Evolutionary conservation across 192 early-diverging fungal species (phyloP), one percentile per base, ranked within the genome.

Genomic region (Coemansia sp.): DNA sequence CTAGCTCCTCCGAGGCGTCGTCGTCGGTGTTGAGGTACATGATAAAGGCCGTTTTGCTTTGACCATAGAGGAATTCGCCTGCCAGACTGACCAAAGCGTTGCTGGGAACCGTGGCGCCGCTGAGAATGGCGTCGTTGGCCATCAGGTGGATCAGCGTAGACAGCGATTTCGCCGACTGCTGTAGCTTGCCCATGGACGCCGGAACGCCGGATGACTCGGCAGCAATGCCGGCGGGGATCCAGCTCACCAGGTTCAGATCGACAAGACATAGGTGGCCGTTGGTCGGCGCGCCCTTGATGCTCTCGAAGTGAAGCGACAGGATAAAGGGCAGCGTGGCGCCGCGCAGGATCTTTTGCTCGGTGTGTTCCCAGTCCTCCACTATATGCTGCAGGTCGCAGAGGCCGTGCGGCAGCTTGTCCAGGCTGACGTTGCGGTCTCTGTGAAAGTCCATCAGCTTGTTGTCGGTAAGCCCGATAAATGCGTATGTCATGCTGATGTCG

Each of bases 401-500:
- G 6, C 78, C 78, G 32, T 71, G 35, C 4, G 7, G 8, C 10
- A 81, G 36, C 52, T 55, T 54, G 25, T 74, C 71, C 0, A 51
- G 14, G 28, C 32, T 60, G 10, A 81, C 62, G 39, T 30, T 72
- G 32, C 72, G 65, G 55, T 75, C 78, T 28, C 67, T 58, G 47
- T 75, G 72, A 16, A 81, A 69, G 60, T 81, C 72, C 13, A 81
- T 61, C 10, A 75, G 55, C 39, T 71, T 71, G 62, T 32, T 55
- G 61, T 81, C 78, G 1, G 78, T 81, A 8, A 81, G 39, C 8
- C 78, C 78, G 32, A 81, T 60, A 59, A 75, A 81, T 16, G 72
- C 72, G 32, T 81, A 81, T 16, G 78, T 81, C 72, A 81, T 81
- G 65, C 69, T 69, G 55, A 81, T 27, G 48, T 80, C 77, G 14